Evolutionary conservation across 306 rosid species (phyloP).

Genomic region (Citrullus colocynthis): DNA sequence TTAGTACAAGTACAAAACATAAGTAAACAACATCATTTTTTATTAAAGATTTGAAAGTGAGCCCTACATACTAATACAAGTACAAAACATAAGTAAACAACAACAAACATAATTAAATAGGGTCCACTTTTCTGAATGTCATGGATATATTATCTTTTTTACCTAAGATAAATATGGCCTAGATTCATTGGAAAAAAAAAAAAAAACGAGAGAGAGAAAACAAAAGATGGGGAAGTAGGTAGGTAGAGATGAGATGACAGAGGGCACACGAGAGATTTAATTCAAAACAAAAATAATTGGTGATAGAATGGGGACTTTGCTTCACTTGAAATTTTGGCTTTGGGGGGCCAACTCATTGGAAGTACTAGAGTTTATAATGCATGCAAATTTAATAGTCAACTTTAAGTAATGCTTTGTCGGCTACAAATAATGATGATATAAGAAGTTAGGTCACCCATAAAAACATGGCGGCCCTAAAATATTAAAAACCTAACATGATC

Average conservation of each 20-base stretch:
- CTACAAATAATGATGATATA: not conserved
- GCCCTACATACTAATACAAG: too few species aligned
- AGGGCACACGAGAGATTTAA: not conserved
- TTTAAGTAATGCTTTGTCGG: slow-evolving; percentile 3
- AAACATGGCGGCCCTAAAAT: slow-evolving; percentile 1
- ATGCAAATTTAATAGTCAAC: not conserved
- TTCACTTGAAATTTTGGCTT: not conserved
- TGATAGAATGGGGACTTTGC: not conserved
- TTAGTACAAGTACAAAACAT: too few species aligned
- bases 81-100: too few species aligned
- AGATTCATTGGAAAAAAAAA: not conserved
- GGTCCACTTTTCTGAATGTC: too few species aligned
- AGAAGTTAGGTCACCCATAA: slow-evolving; percentile 2
- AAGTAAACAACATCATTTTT: too few species aligned
- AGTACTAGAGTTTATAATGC: not conserved
- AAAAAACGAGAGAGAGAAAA: not conserved
- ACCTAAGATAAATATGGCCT: too few species aligned
- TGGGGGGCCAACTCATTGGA: not conserved
- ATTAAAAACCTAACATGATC: not conserved
- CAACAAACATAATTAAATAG: too few species aligned
- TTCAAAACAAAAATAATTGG: not conserved
- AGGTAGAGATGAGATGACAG: slow-evolving; percentile 6
- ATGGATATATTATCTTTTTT: too few species aligned
- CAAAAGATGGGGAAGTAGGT: slow-evolving; percentile 32
- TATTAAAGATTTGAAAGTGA: too few species aligned